phyloP scores from a whole-genome alignment of 208 protist genomes.

The Trypanosoma lewisi region DNA sequence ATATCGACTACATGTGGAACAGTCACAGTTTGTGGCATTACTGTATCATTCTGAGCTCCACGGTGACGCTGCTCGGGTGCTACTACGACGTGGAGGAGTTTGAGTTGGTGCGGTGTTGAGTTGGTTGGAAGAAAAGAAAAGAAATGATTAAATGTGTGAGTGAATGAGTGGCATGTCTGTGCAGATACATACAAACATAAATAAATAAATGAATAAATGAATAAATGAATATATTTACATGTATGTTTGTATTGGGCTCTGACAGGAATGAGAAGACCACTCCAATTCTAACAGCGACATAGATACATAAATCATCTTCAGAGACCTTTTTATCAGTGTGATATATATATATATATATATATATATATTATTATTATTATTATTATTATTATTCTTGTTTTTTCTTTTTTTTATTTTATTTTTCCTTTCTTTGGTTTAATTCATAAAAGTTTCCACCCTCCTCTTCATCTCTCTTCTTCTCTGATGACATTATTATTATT shows the following conservation, averaged over 20 bases:
- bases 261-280: no score
- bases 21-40: constrained; percentile 76
- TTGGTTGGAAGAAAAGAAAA: not conserved
- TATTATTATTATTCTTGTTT: no score
- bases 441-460: no score
- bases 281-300: no score
- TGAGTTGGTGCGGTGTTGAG: constrained; percentile 28
- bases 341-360: no score
- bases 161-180: not conserved
- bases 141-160: not conserved
- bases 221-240: constrained; percentile 2
- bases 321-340: no score
- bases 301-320: no score
- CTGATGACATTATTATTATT: no score
- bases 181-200: not conserved
- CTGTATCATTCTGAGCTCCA: constrained; percentile 43
- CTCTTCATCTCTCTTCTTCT: no score
- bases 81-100: constrained; percentile 73
- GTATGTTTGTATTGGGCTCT: not conserved
- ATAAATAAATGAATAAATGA: not conserved
- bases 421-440: no score
- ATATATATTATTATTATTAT: no score
- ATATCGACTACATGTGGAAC: constrained; percentile 62
- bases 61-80: constrained; percentile 42
- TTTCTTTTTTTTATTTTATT: no score